Conservation (phyloP, 169 alveolate genomes). For the Theileria annulata region DNA sequence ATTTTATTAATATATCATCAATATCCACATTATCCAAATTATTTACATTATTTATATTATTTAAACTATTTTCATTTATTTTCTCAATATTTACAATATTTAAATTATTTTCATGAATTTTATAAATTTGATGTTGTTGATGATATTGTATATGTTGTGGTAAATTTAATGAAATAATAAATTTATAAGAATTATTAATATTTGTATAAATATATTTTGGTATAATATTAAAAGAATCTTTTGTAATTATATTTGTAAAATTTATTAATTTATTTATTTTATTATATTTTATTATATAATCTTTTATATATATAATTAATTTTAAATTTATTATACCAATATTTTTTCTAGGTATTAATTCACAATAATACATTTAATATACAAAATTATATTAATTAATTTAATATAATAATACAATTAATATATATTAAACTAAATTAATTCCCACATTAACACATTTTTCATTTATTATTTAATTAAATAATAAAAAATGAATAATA, state of each 20-base stretch:
- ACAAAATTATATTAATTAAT: not conserved
- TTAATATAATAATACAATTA: not conserved
- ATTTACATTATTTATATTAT: not conserved
- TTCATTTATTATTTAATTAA: no score
- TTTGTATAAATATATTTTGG: not conserved
- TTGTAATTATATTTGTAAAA: not conserved
- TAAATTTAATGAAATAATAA: not conserved
- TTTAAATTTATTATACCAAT: constrained; percentile 43
- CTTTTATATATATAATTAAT: not conserved
- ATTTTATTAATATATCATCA: not conserved
- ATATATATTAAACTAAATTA: no score
- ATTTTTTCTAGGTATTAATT: constrained; percentile 42
- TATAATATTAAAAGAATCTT: not conserved
- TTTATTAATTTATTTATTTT: not conserved
- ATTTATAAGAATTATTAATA: not conserved
- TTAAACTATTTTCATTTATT: not conserved
- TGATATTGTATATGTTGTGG: not conserved
- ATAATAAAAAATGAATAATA: no score
- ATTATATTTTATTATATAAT: not conserved
- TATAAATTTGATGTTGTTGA: not conserved
- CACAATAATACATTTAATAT: constrained; percentile 56
- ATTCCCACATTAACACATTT: no score
- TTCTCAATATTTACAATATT: not conserved
- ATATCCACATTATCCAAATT: not conserved
- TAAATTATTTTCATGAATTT: not conserved